Base-by-base conservation (phyloP, 164 flowering plant genomes). In the Annona squamosa region DNA sequence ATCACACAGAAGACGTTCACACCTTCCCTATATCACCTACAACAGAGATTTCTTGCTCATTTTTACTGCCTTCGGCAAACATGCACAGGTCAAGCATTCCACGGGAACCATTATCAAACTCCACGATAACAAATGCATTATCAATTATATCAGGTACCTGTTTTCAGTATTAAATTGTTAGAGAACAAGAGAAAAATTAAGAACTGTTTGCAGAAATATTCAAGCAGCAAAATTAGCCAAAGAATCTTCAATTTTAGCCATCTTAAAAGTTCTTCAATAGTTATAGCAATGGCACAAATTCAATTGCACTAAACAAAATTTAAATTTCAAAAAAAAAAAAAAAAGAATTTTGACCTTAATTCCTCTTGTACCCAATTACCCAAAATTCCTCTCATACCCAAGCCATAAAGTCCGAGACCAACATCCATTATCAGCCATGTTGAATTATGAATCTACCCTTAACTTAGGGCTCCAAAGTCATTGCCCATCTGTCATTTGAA, bases 1-100 rank as follows among this genome's bases (percentile, higher is more conserved):
- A 5, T 1, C 18, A 62, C 59, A 9, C 13, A 16, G 46, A 47
- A 26, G 56, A 67, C 3, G 18, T 57, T 43, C 17, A 59, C 1
- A 92, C 97, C 95, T 94, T 92, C 65, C 97, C 99, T 72, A 75
- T 71, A 47, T 91, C 88, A 72, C 99, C 97, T 73, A 92, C 94
- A 74, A 94, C 97, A 62, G 94, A 89, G 78, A 94, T 94, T 85
- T 92, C 99, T 83, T 94, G 99, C 81, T 92, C 98, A 79, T 95
- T 95, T 87, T 88, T 92, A 79, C 93, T 91, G 68, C 97, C 99
- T 87, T 92, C 99, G 72, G 97, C 97, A 87, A 95, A 95, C 99
- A 95, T 95, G 82, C 98, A 95, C 56, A 91, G 94, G 70, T 92
- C 98, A 43, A 92, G 94, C 97, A 91, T 85, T 74, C 97, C 96